These are phyloP conservation scores for Ceriops tagal DNA, from an alignment of 345 rosid species.

Conservation along the genomic window DNA sequence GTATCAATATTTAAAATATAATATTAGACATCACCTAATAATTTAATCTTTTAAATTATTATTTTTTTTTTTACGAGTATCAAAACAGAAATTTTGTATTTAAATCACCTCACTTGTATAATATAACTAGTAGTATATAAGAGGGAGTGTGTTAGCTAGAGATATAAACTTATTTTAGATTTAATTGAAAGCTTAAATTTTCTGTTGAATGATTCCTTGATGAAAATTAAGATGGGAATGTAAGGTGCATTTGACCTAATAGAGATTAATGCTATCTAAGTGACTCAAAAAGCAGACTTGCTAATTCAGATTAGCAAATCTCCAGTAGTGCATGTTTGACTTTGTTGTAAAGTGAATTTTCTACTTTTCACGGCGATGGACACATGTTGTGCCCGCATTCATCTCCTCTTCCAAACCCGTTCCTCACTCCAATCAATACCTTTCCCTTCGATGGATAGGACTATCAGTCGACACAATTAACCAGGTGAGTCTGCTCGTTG, in stretches of 20 bases:
- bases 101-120: too few relatives aligned
- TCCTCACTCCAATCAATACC: conserved; percentile 25
- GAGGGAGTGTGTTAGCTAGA: too few relatives aligned
- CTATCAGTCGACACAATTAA: background rate
- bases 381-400: conserved; percentile 27
- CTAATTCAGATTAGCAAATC: background rate
- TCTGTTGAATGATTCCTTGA: background rate
- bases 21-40: too few relatives aligned
- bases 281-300: background rate
- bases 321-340: background rate
- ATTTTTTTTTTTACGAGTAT: too few relatives aligned
- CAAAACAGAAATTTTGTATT: too few relatives aligned
- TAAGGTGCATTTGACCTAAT: conserved; percentile 6
- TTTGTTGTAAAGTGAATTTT: conserved; percentile 9
- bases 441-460: background rate
- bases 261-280: background rate
- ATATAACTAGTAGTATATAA: too few relatives aligned
- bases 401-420: conserved; percentile 32
- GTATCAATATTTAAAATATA: too few relatives aligned
- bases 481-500: too few relatives aligned
- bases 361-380: conserved; percentile 25
- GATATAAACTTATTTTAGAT: too few relatives aligned
- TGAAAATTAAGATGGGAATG: conserved; percentile 9
- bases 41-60: too few relatives aligned
- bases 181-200: too few relatives aligned